phyloP scores from a whole-genome alignment of 345 rosid species.

The Hypericum perforatum region DNA sequence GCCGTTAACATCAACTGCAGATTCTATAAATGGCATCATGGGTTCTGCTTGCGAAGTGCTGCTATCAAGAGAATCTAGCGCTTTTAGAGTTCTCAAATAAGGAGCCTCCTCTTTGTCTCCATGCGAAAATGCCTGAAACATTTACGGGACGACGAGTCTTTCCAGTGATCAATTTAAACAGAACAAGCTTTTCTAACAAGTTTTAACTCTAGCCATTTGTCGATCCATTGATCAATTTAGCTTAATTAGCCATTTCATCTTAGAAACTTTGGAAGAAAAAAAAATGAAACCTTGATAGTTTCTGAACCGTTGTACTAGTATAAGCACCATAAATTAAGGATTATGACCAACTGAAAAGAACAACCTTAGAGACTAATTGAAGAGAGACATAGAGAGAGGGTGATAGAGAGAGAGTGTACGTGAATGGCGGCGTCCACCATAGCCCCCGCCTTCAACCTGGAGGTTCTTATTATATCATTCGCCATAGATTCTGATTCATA shows the following conservation, averaged over 20 bases:
- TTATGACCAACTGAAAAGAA: too few relatives aligned
- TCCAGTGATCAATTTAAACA: not conserved
- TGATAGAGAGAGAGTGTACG: conserved; percentile 32
- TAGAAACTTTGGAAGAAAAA: too few relatives aligned
- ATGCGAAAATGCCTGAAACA: conserved; percentile 59
- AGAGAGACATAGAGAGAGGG: not conserved
- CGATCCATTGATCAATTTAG: too few relatives aligned
- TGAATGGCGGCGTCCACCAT: conserved; percentile 90
- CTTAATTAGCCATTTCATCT: too few relatives aligned
- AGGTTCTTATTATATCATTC: conserved; percentile 55
- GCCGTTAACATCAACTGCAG: conserved; percentile 40
- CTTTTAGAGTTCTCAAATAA: conserved; percentile 49
- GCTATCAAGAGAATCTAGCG: conserved; percentile 45
- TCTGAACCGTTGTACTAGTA: too few relatives aligned
- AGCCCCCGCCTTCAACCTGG: conserved; percentile 52
- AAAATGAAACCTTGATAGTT: too few relatives aligned
- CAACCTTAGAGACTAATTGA: too few relatives aligned
- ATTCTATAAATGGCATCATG: conserved; percentile 20
- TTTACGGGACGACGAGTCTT: conserved; percentile 5
- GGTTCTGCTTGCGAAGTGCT: conserved; percentile 31
- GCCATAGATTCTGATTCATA: conserved; percentile 61
- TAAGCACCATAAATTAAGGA: too few relatives aligned
- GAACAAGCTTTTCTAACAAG: not conserved
- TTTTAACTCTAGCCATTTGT: too few relatives aligned
- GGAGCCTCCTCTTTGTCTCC: conserved; percentile 75